A percentile compares a stretch with the other conserved stretches of the same genome.
Evolutionary conservation across 805 yeast genomes (phyloP).

Genomic region (Metschnikowia shivogae): DNA sequence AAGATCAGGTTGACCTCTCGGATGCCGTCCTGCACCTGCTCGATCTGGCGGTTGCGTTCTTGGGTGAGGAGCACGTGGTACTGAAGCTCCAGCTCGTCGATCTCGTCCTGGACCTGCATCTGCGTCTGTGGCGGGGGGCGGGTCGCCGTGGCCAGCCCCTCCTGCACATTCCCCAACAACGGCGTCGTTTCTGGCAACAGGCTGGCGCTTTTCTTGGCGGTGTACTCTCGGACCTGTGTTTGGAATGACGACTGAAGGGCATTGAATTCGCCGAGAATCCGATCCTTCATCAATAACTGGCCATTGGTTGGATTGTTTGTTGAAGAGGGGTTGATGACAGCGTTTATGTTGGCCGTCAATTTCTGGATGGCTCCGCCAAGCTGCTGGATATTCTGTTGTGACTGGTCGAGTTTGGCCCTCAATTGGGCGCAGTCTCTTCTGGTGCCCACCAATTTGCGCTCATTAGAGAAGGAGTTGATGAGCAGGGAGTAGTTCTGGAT

Average conservation of each 20-base stretch:
- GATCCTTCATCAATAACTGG: slow-evolving; percentile 45
- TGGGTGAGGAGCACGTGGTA: slow-evolving; percentile 62
- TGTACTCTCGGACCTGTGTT: slow-evolving; percentile 42
- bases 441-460: slow-evolving; percentile 50
- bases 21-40: slow-evolving; percentile 70
- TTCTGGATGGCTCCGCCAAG: slow-evolving; percentile 30
- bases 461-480: slow-evolving; percentile 48
- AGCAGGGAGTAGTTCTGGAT: slow-evolving; percentile 45
- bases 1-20: slow-evolving; percentile 82
- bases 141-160: too few species aligned
- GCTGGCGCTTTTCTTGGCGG: slow-evolving; percentile 40
- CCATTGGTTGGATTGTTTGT: slow-evolving; percentile 2
- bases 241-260: slow-evolving; percentile 45
- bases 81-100: slow-evolving; percentile 51
- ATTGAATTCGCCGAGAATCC: slow-evolving; percentile 54
- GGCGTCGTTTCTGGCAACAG: slow-evolving; percentile 17
- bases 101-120: slow-evolving; percentile 32
- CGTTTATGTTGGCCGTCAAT: slow-evolving; percentile 29
- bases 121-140: slow-evolving; percentile 22
- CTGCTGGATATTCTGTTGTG: slow-evolving; percentile 28
- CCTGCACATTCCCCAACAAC: background rate
- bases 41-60: slow-evolving; percentile 71
- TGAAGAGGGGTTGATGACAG: slow-evolving; percentile 14
- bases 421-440: slow-evolving; percentile 41
- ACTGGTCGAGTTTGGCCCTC: slow-evolving; percentile 33